These are phyloP conservation scores for Talaromyces wortmannii DNA, from an alignment of 495 filamentous ascomycete species.

Conservation along the genomic window DNA sequence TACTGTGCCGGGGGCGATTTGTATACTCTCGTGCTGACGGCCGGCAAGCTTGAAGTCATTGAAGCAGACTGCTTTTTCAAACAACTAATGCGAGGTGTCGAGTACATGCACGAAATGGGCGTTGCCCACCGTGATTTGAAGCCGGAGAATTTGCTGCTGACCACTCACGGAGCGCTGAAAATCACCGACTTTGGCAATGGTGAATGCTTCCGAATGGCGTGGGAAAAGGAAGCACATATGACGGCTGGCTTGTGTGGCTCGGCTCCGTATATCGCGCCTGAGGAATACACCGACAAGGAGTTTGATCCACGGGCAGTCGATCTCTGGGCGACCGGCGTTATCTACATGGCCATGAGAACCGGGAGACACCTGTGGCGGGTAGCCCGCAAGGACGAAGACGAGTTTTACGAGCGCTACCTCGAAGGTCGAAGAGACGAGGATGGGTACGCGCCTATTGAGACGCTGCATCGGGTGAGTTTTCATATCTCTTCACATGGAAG, in stretches of 20 bases:
- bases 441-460: slow-evolving; percentile 94
- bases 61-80: slow-evolving; percentile 99
- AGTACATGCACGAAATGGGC: slow-evolving; percentile 99
- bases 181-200: slow-evolving; percentile 99
- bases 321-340: slow-evolving; percentile 96
- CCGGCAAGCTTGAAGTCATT: slow-evolving; percentile 83
- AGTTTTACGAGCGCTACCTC: slow-evolving; percentile 91
- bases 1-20: slow-evolving; percentile 96
- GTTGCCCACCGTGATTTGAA: slow-evolving; percentile 97
- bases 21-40: slow-evolving; percentile 88
- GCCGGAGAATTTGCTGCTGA: slow-evolving; percentile 93
- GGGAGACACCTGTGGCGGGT: slow-evolving; percentile 94
- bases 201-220: slow-evolving; percentile 99
- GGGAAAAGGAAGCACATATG: slow-evolving; percentile 98
- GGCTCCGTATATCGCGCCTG: slow-evolving; percentile 94
- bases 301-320: slow-evolving; percentile 97
- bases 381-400: slow-evolving; percentile 90
- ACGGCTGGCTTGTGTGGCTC: slow-evolving; percentile 93
- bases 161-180: slow-evolving; percentile 88
- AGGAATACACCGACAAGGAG: slow-evolving; percentile 91
- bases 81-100: slow-evolving; percentile 97
- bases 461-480: slow-evolving; percentile 79
- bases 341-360: slow-evolving; percentile 99
- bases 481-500: slow-evolving; percentile 3
- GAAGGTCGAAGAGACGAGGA: slow-evolving; percentile 88